phyloP scores from a whole-genome alignment of 306 rosid genomes.

The Gillenia trifoliata region DNA sequence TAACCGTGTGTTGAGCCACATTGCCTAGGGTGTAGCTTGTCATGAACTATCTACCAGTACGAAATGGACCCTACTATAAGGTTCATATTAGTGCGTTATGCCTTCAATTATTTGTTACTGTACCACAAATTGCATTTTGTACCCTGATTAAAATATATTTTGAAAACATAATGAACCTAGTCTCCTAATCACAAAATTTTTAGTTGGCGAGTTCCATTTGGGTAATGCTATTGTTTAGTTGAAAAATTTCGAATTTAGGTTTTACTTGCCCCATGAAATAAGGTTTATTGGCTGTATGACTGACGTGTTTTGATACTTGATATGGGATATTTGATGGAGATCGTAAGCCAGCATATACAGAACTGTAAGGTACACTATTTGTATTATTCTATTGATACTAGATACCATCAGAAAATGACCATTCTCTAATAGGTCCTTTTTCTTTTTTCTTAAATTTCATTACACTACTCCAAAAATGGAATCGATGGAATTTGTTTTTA shows the following conservation, averaged over 20 bases:
- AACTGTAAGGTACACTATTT: conserved; percentile 54
- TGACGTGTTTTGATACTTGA: neutral
- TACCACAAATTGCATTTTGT: too few relatives aligned
- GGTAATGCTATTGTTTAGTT: too few relatives aligned
- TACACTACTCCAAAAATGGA: conserved; percentile 9
- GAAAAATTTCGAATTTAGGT: too few relatives aligned
- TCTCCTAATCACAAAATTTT: too few relatives aligned
- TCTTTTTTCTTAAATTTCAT: neutral
- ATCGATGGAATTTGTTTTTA: neutral
- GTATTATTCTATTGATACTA: neutral
- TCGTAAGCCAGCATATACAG: conserved; percentile 43
- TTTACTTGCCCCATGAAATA: neutral
- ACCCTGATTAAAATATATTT: too few relatives aligned
- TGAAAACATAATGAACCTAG: too few relatives aligned
- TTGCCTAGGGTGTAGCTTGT: too few relatives aligned
- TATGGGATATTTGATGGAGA: conserved; percentile 70
- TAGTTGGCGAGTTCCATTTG: too few relatives aligned
- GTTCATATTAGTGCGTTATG: too few relatives aligned
- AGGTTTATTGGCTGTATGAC: neutral
- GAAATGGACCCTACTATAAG: too few relatives aligned
- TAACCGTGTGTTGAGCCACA: neutral
- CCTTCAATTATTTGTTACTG: too few relatives aligned
- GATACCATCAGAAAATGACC: conserved; percentile 13
- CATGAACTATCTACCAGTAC: too few relatives aligned
- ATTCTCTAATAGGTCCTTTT: conserved; percentile 6